A percentile compares a stretch with the other conserved stretches of the same genome.
phyloP scores from a whole-genome alignment of 495 filamentous ascomycete genomes.

The Penicillium bialowiezense region DNA sequence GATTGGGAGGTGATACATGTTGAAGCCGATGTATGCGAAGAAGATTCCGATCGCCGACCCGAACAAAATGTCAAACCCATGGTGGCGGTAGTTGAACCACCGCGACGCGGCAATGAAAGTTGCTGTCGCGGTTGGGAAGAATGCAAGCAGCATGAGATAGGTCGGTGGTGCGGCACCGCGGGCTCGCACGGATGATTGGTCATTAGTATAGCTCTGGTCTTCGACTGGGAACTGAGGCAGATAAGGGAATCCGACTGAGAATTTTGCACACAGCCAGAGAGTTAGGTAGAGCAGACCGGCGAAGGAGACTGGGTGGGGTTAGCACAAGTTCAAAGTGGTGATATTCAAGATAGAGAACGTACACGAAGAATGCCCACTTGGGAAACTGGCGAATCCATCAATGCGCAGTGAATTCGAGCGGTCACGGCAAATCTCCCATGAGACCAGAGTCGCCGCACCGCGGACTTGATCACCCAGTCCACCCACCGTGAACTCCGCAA shows the following conservation, averaged over 20 bases:
- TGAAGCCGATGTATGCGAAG: slow-evolving; percentile 55
- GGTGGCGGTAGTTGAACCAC: slow-evolving; percentile 62
- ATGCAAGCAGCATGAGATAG: slow-evolving; percentile 49
- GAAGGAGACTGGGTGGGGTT: slow-evolving; percentile 49
- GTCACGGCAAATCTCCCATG: slow-evolving; percentile 51
- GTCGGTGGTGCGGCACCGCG: slow-evolving; percentile 59
- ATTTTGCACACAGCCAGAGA: slow-evolving; percentile 63
- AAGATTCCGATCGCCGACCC: slow-evolving; percentile 56
- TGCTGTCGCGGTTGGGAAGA: slow-evolving; percentile 55
- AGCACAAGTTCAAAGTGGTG: neutral
- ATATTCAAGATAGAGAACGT: slow-evolving; percentile 23
- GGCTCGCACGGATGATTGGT: slow-evolving; percentile 33
- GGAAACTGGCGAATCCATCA: slow-evolving; percentile 67
- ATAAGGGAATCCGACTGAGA: slow-evolving; percentile 60
- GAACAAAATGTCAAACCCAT: slow-evolving; percentile 62
- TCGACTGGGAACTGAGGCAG: slow-evolving; percentile 42
- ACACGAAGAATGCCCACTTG: slow-evolving; percentile 68
- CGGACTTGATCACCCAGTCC: slow-evolving; percentile 45
- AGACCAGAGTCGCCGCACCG: slow-evolving; percentile 48
- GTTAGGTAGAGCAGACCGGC: slow-evolving; percentile 62
- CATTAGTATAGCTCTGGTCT: slow-evolving; percentile 20
- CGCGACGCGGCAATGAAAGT: slow-evolving; percentile 61
- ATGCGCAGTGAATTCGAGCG: slow-evolving; percentile 34
- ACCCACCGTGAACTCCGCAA: slow-evolving; percentile 44
- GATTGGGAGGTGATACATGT: slow-evolving; percentile 69